Conservation (phyloP, 495 filamentous ascomycete species). For the Jackrogersella minutella region DNA sequence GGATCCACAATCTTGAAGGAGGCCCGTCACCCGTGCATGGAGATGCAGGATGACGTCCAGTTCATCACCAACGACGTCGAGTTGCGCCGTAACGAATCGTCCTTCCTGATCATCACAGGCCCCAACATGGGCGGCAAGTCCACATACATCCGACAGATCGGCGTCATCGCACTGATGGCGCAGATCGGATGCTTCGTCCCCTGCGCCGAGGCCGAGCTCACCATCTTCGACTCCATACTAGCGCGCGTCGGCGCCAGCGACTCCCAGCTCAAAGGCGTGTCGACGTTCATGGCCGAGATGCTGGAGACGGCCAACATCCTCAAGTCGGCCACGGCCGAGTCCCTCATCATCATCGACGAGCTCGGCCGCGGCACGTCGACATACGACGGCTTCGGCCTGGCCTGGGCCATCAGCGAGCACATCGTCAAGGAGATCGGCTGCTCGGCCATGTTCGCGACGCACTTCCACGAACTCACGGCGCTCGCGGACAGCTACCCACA, state of each 20-base stretch:
- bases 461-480: slow-evolving; percentile 97
- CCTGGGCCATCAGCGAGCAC: slow-evolving; percentile 98
- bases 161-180: slow-evolving; percentile 97
- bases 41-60: slow-evolving; percentile 97
- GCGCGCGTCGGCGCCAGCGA: slow-evolving; percentile 95
- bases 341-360: slow-evolving; percentile 97
- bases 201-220: slow-evolving; percentile 86
- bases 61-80: slow-evolving; percentile 98
- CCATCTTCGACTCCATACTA: slow-evolving; percentile 97
- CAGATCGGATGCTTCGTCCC: slow-evolving; percentile 98
- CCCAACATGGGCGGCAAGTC: slow-evolving; percentile 99
- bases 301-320: slow-evolving; percentile 98
- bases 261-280: slow-evolving; percentile 96
- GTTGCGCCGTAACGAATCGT: slow-evolving; percentile 79
- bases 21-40: slow-evolving; percentile 97
- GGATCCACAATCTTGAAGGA: slow-evolving; percentile 93
- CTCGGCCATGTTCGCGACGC: slow-evolving; percentile 93
- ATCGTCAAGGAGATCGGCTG: slow-evolving; percentile 95
- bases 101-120: slow-evolving; percentile 96
- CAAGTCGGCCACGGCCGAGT: slow-evolving; percentile 93
- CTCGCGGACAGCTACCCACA: slow-evolving; percentile 83
- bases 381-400: slow-evolving; percentile 97
- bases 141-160: slow-evolving; percentile 97
- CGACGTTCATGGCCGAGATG: slow-evolving; percentile 99
- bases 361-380: slow-evolving; percentile 97